phyloP scores from a whole-genome alignment of 306 rosid species.

The Dryas octopetala region DNA sequence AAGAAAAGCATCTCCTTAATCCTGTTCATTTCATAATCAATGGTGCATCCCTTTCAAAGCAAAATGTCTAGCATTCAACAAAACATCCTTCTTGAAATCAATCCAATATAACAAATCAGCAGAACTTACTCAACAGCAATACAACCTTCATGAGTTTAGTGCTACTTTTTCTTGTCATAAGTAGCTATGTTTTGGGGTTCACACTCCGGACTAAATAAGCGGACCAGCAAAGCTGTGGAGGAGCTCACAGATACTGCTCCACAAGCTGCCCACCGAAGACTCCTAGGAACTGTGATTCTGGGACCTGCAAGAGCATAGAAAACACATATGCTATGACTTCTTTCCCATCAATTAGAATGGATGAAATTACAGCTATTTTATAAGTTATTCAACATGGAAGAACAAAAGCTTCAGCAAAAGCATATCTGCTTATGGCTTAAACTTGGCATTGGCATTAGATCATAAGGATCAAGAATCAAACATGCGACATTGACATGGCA shows the following conservation, averaged over 20 bases:
- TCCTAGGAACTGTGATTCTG: slow-evolving; percentile 73
- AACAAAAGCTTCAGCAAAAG: neutral
- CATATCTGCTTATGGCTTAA: neutral
- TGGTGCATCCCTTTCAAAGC: neutral
- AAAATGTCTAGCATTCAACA: neutral
- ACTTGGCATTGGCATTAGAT: neutral
- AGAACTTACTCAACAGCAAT: neutral
- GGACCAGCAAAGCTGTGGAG: slow-evolving; percentile 79
- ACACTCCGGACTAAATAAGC: slow-evolving; percentile 86
- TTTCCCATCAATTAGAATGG: neutral
- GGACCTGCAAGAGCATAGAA: slow-evolving; percentile 61
- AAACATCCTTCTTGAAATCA: slow-evolving; percentile 1
- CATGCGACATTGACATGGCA: neutral
- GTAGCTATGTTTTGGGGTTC: slow-evolving; percentile 97
- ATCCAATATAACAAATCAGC: neutral
- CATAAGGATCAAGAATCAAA: neutral
- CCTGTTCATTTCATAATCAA: neutral
- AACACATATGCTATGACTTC: slow-evolving; percentile 9
- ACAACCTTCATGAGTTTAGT: neutral
- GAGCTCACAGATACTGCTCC: slow-evolving; percentile 79
- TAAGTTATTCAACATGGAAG: slow-evolving; percentile 1
- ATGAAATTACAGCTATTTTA: neutral
- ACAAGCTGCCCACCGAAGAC: slow-evolving; percentile 86
- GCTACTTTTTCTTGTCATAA: slow-evolving; percentile 66
- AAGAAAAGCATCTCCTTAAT: neutral